phyloP scores from a whole-genome alignment of 495 filamentous ascomycete genomes.

The Talaromyces borbonicus region DNA sequence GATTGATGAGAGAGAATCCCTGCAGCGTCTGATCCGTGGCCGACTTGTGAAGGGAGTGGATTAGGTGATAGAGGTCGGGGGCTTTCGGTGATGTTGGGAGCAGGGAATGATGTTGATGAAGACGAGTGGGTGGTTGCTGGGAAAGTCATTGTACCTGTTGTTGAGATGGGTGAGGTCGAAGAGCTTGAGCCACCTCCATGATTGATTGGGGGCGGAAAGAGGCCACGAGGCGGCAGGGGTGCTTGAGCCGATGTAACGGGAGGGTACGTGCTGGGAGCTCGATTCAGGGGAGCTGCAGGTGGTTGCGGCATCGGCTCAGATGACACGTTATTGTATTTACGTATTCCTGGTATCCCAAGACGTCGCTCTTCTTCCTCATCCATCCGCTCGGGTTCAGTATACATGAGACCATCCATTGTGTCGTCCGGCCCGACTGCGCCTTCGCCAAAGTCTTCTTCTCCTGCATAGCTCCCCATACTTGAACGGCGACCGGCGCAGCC shows the following conservation, averaged over 20 bases:
- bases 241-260: slow-evolving; percentile 46
- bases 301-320: slow-evolving; percentile 30
- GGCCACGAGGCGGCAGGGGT: slow-evolving; percentile 20
- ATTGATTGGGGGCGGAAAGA: slow-evolving; percentile 50
- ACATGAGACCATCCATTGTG: slow-evolving; percentile 68
- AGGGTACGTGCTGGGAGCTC: slow-evolving; percentile 68
- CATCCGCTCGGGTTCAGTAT: slow-evolving; percentile 48
- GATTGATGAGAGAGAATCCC: slow-evolving; percentile 19
- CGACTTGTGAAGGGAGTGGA: slow-evolving; percentile 49
- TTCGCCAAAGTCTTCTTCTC: slow-evolving; percentile 66
- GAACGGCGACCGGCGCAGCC: slow-evolving; percentile 86
- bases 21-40: slow-evolving; percentile 39
- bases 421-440: slow-evolving; percentile 38
- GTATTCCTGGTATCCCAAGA: slow-evolving; percentile 61
- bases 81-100: slow-evolving; percentile 68
- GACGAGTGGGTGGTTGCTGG: slow-evolving; percentile 32
- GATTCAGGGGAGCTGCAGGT: slow-evolving; percentile 47
- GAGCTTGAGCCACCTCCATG: slow-evolving; percentile 34
- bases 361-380: slow-evolving; percentile 56
- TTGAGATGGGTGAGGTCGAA: slow-evolving; percentile 45
- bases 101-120: slow-evolving; percentile 57
- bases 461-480: slow-evolving; percentile 76
- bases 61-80: slow-evolving; percentile 79
- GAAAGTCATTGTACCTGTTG: slow-evolving; percentile 37
- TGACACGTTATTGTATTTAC: slow-evolving; percentile 48